A percentile compares a stretch with the other conserved stretches of the same genome.
Evolutionary conservation across 2,329 filamentous ascomycete species (phyloP).

Genomic region (Colletotrichum spaethianum): DNA sequence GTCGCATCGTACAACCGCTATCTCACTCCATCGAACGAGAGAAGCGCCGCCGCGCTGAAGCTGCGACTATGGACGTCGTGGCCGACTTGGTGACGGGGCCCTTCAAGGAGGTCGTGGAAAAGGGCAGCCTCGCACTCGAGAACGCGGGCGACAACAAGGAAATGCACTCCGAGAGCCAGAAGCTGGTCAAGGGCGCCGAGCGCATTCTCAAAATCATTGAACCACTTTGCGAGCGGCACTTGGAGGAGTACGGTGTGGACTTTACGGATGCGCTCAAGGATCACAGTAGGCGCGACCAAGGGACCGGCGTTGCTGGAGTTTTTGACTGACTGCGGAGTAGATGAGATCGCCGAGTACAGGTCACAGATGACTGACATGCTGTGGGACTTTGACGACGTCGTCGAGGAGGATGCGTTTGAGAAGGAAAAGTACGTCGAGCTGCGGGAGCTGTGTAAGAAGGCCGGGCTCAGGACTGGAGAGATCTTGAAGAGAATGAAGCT

Average conservation of each 20-base stretch:
- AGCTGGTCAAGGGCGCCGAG: slow-evolving; percentile 63
- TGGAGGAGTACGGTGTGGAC: slow-evolving; percentile 63
- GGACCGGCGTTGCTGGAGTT: not conserved
- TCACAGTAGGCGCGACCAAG: slow-evolving; percentile 60
- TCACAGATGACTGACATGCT: slow-evolving; percentile 64
- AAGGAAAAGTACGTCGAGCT: slow-evolving; percentile 63
- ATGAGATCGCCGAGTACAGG: slow-evolving; percentile 64
- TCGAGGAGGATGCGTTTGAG: slow-evolving; percentile 66
- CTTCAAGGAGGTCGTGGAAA: slow-evolving; percentile 67
- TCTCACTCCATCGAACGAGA: not conserved
- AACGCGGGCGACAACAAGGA: slow-evolving; percentile 61
- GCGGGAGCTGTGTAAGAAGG: slow-evolving; percentile 62
- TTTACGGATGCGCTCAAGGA: slow-evolving; percentile 68
- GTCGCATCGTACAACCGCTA: not conserved
- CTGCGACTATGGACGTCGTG: slow-evolving; percentile 56
- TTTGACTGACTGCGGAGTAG: slow-evolving; percentile 49
- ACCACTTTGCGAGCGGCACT: slow-evolving; percentile 63
- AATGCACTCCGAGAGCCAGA: slow-evolving; percentile 66
- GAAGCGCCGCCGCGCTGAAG: not conserved
- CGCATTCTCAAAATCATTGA: slow-evolving; percentile 65
- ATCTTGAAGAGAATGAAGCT: slow-evolving; percentile 69
- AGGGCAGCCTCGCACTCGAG: slow-evolving; percentile 61
- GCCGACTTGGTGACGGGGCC: slow-evolving; percentile 63
- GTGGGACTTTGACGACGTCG: slow-evolving; percentile 71
- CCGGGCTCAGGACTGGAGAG: slow-evolving; percentile 64